phyloP scores from a whole-genome alignment of 768 basidiomycete genomes.

The Russula virescens region DNA sequence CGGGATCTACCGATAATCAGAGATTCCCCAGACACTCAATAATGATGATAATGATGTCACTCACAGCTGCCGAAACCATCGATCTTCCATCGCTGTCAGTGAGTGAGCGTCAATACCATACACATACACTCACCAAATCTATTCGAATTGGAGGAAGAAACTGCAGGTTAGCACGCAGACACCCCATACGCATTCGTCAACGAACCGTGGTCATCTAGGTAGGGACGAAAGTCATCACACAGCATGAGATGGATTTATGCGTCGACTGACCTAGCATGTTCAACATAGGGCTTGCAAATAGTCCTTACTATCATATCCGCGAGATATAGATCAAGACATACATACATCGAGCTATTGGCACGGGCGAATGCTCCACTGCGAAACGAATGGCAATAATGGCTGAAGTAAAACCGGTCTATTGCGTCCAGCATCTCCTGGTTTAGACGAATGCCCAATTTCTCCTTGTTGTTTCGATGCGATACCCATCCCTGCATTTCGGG shows the following conservation, averaged over 20 bases:
- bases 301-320: background rate
- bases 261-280: constrained; percentile 68
- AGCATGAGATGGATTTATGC: background rate
- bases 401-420: constrained; percentile 86
- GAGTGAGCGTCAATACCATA: background rate
- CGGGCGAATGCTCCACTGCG: constrained; percentile 85
- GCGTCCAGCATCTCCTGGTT: constrained; percentile 67
- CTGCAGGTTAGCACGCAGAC: background rate
- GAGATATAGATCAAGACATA: constrained; percentile 20
- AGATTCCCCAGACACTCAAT: background rate
- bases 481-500: constrained; percentile 89
- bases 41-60: constrained; percentile 30
- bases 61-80: constrained; percentile 81
- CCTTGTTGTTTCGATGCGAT: constrained; percentile 46
- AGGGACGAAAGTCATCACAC: constrained; percentile 6
- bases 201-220: constrained; percentile 76
- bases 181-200: constrained; percentile 8
- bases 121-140: constrained; percentile 15
- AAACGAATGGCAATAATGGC: constrained; percentile 84
- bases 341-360: constrained; percentile 87
- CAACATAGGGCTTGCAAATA: constrained; percentile 63
- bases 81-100: constrained; percentile 40
- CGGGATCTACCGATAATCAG: constrained; percentile 54
- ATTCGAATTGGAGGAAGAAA: background rate
- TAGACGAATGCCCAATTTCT: constrained; percentile 53